Conservation (phyloP, 2,329 filamentous ascomycete species). For the Exophiala spinifera region DNA sequence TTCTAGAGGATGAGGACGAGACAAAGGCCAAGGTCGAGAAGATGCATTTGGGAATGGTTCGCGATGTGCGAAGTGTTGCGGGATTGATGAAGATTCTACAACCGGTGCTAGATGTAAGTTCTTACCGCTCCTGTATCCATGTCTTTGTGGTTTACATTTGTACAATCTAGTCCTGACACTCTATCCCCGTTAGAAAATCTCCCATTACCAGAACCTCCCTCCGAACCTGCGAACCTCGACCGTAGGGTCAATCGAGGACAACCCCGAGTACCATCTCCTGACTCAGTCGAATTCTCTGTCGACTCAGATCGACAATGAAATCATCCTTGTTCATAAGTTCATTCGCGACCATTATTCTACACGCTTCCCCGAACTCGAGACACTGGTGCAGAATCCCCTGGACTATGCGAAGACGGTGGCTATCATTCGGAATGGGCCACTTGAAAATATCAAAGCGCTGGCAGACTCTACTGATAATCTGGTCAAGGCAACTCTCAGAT, state of each 20-base stretch:
- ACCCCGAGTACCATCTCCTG: conserved; percentile 84
- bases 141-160: conserved; percentile 60
- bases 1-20: conserved; percentile 61
- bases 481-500: conserved; percentile 69
- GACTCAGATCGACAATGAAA: conserved; percentile 88
- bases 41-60: conserved; percentile 70
- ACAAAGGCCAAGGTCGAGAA: conserved; percentile 77
- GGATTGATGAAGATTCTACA: conserved; percentile 77
- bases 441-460: conserved; percentile 81
- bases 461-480: conserved; percentile 75
- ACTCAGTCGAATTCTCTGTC: conserved; percentile 87
- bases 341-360: conserved; percentile 93
- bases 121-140: conserved; percentile 26
- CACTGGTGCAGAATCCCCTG: conserved; percentile 82
- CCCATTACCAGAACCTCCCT: conserved; percentile 68
- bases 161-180: conserved; percentile 66
- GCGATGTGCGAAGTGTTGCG: conserved; percentile 76
- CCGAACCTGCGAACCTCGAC: conserved; percentile 61
- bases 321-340: conserved; percentile 91
- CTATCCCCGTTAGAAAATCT: conserved; percentile 69
- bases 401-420: conserved; percentile 95
- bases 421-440: conserved; percentile 86
- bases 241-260: conserved; percentile 83
- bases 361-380: conserved; percentile 89
- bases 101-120: conserved; percentile 76